Base-by-base conservation (phyloP, 129 eudicot genomes). In the Solidago caesia region DNA sequence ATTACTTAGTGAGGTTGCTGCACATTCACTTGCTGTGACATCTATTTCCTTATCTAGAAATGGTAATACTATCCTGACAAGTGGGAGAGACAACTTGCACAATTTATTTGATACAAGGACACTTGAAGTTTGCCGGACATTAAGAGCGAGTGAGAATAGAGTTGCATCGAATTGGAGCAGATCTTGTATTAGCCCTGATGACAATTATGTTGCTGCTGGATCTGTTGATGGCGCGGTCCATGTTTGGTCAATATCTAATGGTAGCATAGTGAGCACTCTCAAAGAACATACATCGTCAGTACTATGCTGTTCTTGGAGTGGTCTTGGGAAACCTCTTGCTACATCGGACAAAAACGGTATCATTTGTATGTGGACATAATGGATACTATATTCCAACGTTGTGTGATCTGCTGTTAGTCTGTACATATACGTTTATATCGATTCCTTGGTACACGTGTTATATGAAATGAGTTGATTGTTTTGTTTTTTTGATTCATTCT, bases 151-250 rank as follows among this genome's bases (percentile, higher is more conserved):
- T 73, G 99, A 90, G 76, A 86, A 85, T 68, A 78, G 96, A 83
- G 88, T 94, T 72, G 99, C 99, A 21, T 85, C 97, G 12, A 94
- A 91, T 68, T 94, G 99, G 99, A 94, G 99, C 75, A 74, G 99
- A 67, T 94, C 99, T 6, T 94, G 97, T 77, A 83, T 94, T 1
- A 94, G 99, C 74, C 85, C 99, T 1, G 97, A 94, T 85, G 96
- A 91, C 55, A 85, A 73, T 79, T 94, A 91, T 27, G 97, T 91
- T 66, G 96, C 99, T 55, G 93, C 96, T 33, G 99, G 99, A 12
- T 90, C 97, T 46, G 94, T 81, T 4, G 96, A 94, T 83, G 99
- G 99, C 41, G 87, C 90, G 0, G 90, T 91, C 1, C 83, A 87
- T 59, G 82, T 94, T 11, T 94, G 99, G 99, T 91, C 96, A 0